Evolutionary conservation across 495 filamentous ascomycete species (phyloP).

Genomic region (Oidiodendron maius): DNA sequence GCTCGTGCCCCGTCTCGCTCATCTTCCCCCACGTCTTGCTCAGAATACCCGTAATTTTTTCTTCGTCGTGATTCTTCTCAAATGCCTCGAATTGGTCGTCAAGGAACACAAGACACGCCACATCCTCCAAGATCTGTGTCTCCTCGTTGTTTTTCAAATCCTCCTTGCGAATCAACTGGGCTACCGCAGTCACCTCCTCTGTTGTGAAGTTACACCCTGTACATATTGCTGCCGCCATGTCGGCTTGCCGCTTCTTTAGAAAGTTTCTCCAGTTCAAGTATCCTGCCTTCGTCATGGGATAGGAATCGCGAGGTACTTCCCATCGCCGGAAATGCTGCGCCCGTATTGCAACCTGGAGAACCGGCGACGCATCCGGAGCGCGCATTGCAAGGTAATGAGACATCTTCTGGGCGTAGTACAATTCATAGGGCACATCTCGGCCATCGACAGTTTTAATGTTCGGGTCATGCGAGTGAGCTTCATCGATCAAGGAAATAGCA

Average conservation of each 20-base stretch:
- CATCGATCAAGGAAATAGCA: slow-evolving; percentile 62
- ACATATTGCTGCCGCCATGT: slow-evolving; percentile 50
- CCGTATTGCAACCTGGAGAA: slow-evolving; percentile 65
- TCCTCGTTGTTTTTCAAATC: slow-evolving; percentile 40
- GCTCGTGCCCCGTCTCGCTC: slow-evolving; percentile 54
- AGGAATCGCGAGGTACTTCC: slow-evolving; percentile 66
- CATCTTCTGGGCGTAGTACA: slow-evolving; percentile 76
- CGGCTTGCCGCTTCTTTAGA: slow-evolving; percentile 65
- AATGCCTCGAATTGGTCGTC: slow-evolving; percentile 80
- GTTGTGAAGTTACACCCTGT: slow-evolving; percentile 39
- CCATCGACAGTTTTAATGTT: slow-evolving; percentile 33
- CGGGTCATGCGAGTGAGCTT: slow-evolving; percentile 67
- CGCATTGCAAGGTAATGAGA: slow-evolving; percentile 56
- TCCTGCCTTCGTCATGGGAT: slow-evolving; percentile 62
- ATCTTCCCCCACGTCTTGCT: slow-evolving; percentile 85
- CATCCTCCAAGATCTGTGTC: slow-evolving; percentile 59
- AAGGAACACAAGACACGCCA: slow-evolving; percentile 79
- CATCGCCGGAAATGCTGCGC: slow-evolving; percentile 79
- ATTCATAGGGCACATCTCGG: slow-evolving; percentile 57
- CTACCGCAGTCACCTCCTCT: slow-evolving; percentile 36
- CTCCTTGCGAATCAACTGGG: slow-evolving; percentile 28
- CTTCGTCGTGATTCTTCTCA: slow-evolving; percentile 60
- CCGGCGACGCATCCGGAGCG: slow-evolving; percentile 50
- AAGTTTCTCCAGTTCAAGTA: slow-evolving; percentile 71
- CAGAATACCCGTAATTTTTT: slow-evolving; percentile 68